Evolutionary conservation across 176 grass and related monocot species (phyloP), one percentile per base, ranked within the genome.

Genomic region (Musa itinerans): DNA sequence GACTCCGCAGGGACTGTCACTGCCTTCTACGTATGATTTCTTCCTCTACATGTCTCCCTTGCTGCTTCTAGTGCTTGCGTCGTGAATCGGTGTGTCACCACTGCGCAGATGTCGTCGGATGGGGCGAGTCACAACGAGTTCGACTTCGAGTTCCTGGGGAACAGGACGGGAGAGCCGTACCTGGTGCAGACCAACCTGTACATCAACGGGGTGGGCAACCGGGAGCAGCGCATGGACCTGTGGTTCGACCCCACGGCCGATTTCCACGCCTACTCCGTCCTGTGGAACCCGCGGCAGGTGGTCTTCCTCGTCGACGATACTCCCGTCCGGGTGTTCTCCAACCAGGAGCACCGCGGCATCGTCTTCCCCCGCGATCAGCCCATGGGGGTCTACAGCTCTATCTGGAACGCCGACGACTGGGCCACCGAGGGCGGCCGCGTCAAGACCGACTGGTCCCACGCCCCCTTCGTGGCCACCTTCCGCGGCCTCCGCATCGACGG

Each of bases 321-420:
- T 0, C 90, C 91, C 6, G 77, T 99, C 81, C 95, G 95, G 1
- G 95, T 99, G 21, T 93, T 94, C 86, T 76, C 84, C 25, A 98
- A 98, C 82, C 52, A 68, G 26, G 83, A 72, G 54, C 63, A 21
- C 16, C 65, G 17, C 52, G 68, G 80, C 54, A 20, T 51, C 16
- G 43, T 9, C 1, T 99, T 99, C 78, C 95, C 95, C 12, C 76
- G 78, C 1, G 86, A 89, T 59, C 90, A 89, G 73, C 95, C 95
- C 6, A 99, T 99, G 95, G 73, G 85, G 2, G 88, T 99, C 22
- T 99, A 94, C 88, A 94, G 90, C 84, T 99, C 95, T 0, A 92
- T 99, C 73, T 99, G 95, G 95, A 99, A 92, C 81, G 95, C 95
- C 49, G 95, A 99, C 74, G 95, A 99, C 78, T 99, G 95, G 95